Evolutionary conservation across 768 basidiomycete genomes (phyloP).

Genomic region (Pulveroboletus ravenelii): DNA sequence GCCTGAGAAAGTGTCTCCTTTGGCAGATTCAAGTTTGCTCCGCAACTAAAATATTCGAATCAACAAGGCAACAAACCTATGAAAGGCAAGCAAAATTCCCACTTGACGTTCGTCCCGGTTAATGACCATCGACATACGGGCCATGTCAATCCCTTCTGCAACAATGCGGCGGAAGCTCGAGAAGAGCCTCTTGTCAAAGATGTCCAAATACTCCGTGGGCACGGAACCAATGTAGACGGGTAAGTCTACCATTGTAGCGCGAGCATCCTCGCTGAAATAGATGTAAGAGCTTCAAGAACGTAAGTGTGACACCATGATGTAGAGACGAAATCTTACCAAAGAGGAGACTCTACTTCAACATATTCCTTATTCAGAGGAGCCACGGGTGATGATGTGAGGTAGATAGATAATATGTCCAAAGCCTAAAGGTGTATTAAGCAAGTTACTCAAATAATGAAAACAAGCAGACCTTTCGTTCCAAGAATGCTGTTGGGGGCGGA

Average conservation of each 20-base stretch:
- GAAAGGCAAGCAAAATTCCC: slow-evolving; percentile 1
- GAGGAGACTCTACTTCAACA: slow-evolving; percentile 84
- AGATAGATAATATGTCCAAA: slow-evolving; percentile 78
- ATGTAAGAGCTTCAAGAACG: slow-evolving; percentile 63
- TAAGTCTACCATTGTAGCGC: slow-evolving; percentile 68
- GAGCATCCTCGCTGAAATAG: slow-evolving; percentile 72
- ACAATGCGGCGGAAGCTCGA: slow-evolving; percentile 66
- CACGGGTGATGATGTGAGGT: slow-evolving; percentile 80
- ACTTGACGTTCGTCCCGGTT: slow-evolving; percentile 87
- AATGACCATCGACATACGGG: slow-evolving; percentile 82
- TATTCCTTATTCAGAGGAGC: slow-evolving; percentile 88
- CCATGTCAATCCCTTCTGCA: slow-evolving; percentile 80
- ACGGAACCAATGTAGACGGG: slow-evolving; percentile 80
- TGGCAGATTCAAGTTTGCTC: slow-evolving; percentile 77
- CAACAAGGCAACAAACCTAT: background rate
- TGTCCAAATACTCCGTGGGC: slow-evolving; percentile 72
- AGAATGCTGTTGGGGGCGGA: slow-evolving; percentile 62
- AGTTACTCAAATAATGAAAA: background rate
- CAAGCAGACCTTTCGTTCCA: slow-evolving; percentile 60
- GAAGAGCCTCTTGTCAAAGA: slow-evolving; percentile 64
- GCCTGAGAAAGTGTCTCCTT: slow-evolving; percentile 74
- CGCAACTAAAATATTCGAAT: slow-evolving; percentile 51
- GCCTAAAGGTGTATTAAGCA: slow-evolving; percentile 45
- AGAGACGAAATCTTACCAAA: slow-evolving; percentile 52
- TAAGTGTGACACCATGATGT: slow-evolving; percentile 11